Percentiles rank a stretch among this genome's conserved stretches.
Evolutionary conservation across 2,329 filamentous ascomycete genomes (phyloP).

Genomic region (Fusarium duplospermum): DNA sequence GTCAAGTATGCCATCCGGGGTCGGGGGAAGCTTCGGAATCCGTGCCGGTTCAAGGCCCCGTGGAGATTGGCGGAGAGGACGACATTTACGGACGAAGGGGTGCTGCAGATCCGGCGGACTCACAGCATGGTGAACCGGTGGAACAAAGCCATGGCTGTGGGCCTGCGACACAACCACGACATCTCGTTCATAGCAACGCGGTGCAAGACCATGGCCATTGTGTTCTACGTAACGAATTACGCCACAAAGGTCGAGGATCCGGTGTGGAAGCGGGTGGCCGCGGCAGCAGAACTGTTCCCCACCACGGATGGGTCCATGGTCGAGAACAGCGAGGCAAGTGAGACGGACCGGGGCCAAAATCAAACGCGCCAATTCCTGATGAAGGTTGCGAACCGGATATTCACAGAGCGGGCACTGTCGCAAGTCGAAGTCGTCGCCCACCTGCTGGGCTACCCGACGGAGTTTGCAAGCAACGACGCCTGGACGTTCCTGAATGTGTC

Average conservation of each 20-base stretch:
- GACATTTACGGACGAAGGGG: background rate
- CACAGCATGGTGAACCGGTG: background rate
- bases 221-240: background rate
- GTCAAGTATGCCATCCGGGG: too few species aligned
- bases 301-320: too few species aligned
- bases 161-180: background rate
- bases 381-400: background rate
- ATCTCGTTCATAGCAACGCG: conserved; percentile 1
- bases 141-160: background rate
- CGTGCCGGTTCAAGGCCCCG: background rate
- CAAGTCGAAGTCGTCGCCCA: background rate
- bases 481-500: background rate
- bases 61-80: background rate
- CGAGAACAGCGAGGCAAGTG: too few species aligned
- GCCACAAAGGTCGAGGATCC: background rate
- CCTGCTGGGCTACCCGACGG: background rate
- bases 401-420: background rate
- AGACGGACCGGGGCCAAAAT: too few species aligned
- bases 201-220: background rate
- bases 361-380: background rate
- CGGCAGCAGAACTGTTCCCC: background rate
- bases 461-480: background rate
- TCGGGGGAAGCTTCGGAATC: too few species aligned
- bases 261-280: conserved; percentile 1
- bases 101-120: background rate